Base-by-base conservation (phyloP, 257 asterid genomes). In the Mentha longifolia region DNA sequence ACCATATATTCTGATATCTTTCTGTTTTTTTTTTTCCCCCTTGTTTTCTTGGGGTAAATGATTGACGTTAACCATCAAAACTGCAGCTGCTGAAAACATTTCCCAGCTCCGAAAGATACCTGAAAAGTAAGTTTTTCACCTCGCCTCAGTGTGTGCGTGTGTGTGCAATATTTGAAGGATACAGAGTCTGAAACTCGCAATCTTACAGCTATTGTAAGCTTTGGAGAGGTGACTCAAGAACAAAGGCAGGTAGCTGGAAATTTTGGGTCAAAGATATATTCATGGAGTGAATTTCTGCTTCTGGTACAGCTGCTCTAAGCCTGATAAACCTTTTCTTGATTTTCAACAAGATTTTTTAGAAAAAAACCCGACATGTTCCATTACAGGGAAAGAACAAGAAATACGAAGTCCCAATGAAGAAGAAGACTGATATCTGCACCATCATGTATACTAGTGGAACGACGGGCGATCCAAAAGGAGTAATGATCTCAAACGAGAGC, bases 381-480 rank as follows among this genome's bases (percentile, higher is more conserved):
- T 17, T 59, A 28, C 82, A 91, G 97, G 96, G 92, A 73, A 61
- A 9, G 67, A 73, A 76, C 72, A 77, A 85, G 76, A 55, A 75
- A 41, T 84, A 80, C 56, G 89, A 79, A 39, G 68, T 89, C 66
- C 97, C 97, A 14, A 56, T 16, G 10, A 89, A 89, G 85, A 86
- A 84, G 58, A 79, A 56, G 65, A 77, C 77, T 0, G 92, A 91
- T 62, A 84, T 87, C 67, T 91, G 97, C 68, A 89, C 96, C 0
- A 88, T 91, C 68, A 91, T 91, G 97, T 91, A 91, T 73, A 88
- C 97, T 6, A 91, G 96, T 79, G 97, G 96, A 37, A 91, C 97
- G 58, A 91, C 97, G 28, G 97, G 97, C 13, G 89, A 89, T 47
- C 97, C 96, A 3, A 91, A 91, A 74, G 97, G 96, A 35, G 96